These are phyloP conservation scores for Vigna mungo DNA, from an alignment of 306 rosid species.

Conservation along the genomic window DNA sequence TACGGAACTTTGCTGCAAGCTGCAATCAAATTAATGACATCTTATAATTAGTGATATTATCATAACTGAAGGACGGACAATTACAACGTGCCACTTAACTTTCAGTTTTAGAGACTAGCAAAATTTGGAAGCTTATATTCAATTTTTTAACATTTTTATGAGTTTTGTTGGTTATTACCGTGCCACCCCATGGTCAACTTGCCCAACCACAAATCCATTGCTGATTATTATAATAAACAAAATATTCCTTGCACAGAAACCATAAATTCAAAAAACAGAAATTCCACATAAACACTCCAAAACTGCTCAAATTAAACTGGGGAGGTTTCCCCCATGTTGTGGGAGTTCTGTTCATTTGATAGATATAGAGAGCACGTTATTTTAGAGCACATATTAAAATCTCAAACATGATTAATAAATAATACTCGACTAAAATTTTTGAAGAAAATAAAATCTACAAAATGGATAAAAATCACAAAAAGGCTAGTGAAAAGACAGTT, in stretches of 20 bases:
- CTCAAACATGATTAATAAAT: too few relatives aligned
- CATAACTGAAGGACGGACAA: background rate
- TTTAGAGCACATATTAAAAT: too few relatives aligned
- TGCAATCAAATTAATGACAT: slow-evolving; percentile 49
- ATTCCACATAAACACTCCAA: too few relatives aligned
- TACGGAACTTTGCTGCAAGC: slow-evolving; percentile 96
- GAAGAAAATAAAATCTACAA: too few relatives aligned
- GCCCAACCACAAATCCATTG: slow-evolving; percentile 26
- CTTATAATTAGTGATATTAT: slow-evolving; percentile 30
- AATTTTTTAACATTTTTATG: background rate
- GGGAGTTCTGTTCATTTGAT: too few relatives aligned
- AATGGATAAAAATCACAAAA: too few relatives aligned
- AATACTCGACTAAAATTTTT: too few relatives aligned
- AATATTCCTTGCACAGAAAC: background rate
- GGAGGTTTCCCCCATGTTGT: too few relatives aligned
- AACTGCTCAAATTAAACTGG: too few relatives aligned
- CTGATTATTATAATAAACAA: slow-evolving; percentile 5
- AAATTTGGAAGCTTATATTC: slow-evolving; percentile 13
- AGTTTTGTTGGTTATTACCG: background rate
- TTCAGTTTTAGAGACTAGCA: slow-evolving; percentile 27
- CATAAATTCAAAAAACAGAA: too few relatives aligned
- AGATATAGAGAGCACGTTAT: too few relatives aligned
- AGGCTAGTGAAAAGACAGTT: too few relatives aligned
- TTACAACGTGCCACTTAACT: slow-evolving; percentile 31
- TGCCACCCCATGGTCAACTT: slow-evolving; percentile 1